A percentile compares a stretch with the other conserved stretches of the same genome.
phyloP scores from a whole-genome alignment of 352 stramenopile genomes.

The Phytophthora nicotianae region DNA sequence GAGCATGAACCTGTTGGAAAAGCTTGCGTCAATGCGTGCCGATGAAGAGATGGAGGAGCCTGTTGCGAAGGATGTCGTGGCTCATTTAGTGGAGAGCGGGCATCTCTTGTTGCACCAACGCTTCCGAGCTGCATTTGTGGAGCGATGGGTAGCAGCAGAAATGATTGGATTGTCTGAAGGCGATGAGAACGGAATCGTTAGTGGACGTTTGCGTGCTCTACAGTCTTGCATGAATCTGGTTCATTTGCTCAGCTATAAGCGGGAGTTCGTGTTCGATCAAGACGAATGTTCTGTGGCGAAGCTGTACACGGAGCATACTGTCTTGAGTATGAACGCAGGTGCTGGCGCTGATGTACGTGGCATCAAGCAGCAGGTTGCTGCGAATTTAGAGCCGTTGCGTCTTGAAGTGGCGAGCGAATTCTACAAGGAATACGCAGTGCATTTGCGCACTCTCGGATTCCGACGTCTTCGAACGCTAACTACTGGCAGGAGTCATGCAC shows the following conservation, averaged over 20 bases:
- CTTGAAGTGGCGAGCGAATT: conserved; percentile 78
- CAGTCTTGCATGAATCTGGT: conserved; percentile 87
- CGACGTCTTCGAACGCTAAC: conserved; percentile 54
- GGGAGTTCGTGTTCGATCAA: conserved; percentile 81
- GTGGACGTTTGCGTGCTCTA: conserved; percentile 51
- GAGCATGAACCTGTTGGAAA: conserved; percentile 53
- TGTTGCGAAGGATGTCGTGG: conserved; percentile 53
- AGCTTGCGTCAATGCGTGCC: conserved; percentile 42
- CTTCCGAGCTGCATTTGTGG: conserved; percentile 80
- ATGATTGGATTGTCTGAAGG: conserved; percentile 49
- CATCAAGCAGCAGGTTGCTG: conserved; percentile 78
- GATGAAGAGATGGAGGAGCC: conserved; percentile 62
- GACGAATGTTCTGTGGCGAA: conserved; percentile 76
- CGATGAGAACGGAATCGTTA: conserved; percentile 52
- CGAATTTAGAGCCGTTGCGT: conserved; percentile 68
- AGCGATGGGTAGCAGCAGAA: conserved; percentile 59
- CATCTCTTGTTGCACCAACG: conserved; percentile 72
- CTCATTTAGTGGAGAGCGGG: conserved; percentile 58
- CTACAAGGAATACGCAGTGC: conserved; percentile 66
- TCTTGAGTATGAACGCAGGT: conserved; percentile 69
- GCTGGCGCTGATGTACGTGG: conserved; percentile 60
- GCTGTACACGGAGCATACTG: conserved; percentile 78
- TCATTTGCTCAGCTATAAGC: conserved; percentile 87
- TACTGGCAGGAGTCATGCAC: conserved; percentile 23
- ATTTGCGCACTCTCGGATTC: conserved; percentile 74